These are phyloP conservation scores for Rhypophila decipiens DNA, from an alignment of 495 filamentous ascomycete species.

Conservation along the genomic window DNA sequence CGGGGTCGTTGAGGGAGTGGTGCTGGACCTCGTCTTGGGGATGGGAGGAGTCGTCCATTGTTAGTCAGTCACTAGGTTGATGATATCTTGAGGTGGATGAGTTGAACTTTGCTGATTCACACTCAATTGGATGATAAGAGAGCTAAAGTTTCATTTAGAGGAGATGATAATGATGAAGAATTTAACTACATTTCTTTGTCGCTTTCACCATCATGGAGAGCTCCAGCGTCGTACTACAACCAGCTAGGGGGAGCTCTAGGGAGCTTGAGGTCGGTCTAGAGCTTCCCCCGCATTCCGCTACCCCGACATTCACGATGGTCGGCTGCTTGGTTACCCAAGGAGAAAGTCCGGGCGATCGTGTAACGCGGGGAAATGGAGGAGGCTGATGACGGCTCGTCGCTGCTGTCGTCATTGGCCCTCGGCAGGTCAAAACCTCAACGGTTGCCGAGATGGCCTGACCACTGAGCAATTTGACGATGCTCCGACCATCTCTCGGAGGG, in stretches of 20 bases:
- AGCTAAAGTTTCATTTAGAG: too few species aligned
- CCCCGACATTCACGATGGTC: slow-evolving; percentile 6
- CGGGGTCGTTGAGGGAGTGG: slow-evolving; percentile 54
- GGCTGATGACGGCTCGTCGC: too few species aligned
- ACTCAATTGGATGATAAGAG: neutral
- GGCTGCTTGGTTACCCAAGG: neutral
- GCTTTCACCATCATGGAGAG: too few species aligned
- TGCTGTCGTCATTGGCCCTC: neutral
- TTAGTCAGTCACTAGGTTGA: neutral
- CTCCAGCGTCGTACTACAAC: too few species aligned
- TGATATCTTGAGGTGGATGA: neutral
- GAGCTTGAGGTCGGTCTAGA: neutral
- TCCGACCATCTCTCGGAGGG: too few species aligned
- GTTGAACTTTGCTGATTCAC: neutral
- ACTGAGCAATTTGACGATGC: too few species aligned
- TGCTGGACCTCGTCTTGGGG: slow-evolving; percentile 46
- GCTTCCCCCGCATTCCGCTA: slow-evolving; percentile 8
- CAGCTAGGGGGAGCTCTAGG: too few species aligned
- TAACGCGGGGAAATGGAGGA: neutral
- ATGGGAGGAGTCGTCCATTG: too few species aligned
- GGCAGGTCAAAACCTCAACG: too few species aligned
- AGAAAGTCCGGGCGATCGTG: neutral
- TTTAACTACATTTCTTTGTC: too few species aligned
- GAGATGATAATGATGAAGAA: too few species aligned
- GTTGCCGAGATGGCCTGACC: too few species aligned